Evolutionary conservation across 768 basidiomycete genomes (phyloP), one percentile per base, ranked within the genome.

Genomic region (Rhodotorula toruloides): DNA sequence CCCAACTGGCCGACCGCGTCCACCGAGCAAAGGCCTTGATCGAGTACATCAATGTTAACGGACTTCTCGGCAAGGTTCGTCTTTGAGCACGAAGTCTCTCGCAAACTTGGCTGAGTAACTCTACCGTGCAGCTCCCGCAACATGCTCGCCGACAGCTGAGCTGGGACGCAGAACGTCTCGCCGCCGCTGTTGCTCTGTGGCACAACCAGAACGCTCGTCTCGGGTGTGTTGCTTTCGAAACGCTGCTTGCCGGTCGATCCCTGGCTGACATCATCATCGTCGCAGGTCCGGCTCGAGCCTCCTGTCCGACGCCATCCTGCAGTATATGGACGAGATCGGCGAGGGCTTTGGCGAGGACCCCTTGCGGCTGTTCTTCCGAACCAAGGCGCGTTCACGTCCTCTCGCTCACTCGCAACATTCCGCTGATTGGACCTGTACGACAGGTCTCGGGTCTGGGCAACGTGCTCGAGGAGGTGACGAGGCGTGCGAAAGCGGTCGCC

Each of bases 31-130:
- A 84, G 59, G 90, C 89, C 82, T 81, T 97, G n/a, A 89, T 94
- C 71, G 82, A 82, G 32, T 94, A 91, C 76, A 88, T 96, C 73
- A 89, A 91, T 49, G 86, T 89, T 57, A 94, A 94, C 76, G 86
- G 83, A 0, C 86, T 87, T 10, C 79, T 93, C 42, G 80, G 79
- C 44, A 90, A 89, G 82, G 91, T 88, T 39, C 70, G 78, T 62
- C 46, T 21, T 43, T 2, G 6, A 36, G 12, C 19, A 9, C 12
- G 54, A 36, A 36, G 19, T 31, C 17, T 31, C 19, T 37, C n/a
- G 1, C 22, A 12, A 48, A 34, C 65, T 70, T n/a, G n/a, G n/a
- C n/a, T n/a, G n/a, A n/a, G n/a, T n/a, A 11, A 9, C 22, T 27
- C 27, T 65, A 25, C 31, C 49, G 17, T 3, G 29, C 73, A 93